phyloP scores from a whole-genome alignment of 176 grass and related monocot genomes.

The Panicum miliaceum region DNA sequence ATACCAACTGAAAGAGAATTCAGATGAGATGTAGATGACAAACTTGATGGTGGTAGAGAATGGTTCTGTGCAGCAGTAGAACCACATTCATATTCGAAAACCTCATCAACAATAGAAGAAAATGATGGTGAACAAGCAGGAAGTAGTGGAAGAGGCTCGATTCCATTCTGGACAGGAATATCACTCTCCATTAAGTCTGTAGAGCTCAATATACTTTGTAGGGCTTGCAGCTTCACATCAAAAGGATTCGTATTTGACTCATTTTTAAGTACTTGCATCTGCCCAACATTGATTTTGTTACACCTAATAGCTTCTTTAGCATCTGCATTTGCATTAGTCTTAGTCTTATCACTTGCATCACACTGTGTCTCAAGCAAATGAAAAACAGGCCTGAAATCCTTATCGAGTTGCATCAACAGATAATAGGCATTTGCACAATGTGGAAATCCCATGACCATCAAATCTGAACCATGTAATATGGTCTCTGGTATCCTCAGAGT shows the following conservation, averaged over 20 bases:
- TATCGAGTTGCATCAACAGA: conserved; percentile 95
- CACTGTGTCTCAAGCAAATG: conserved; percentile 77
- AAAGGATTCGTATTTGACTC: conserved; percentile 61
- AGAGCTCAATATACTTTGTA: conserved; percentile 56
- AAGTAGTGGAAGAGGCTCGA: conserved; percentile 57
- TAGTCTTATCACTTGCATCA: conserved; percentile 52
- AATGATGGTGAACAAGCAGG: conserved; percentile 78
- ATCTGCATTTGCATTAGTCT: conserved; percentile 61
- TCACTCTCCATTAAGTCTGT: conserved; percentile 58
- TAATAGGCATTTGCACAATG: conserved; percentile 88
- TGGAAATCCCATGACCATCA: conserved; percentile 86
- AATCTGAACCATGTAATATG: conserved; percentile 74
- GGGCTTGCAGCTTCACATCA: conserved; percentile 63
- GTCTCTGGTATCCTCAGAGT: conserved; percentile 72
- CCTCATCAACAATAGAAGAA: conserved; percentile 92
- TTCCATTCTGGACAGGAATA: conserved; percentile 46
- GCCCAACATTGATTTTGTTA: conserved; percentile 76
- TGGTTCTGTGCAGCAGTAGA: conserved; percentile 39
- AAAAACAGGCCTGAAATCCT: conserved; percentile 85
- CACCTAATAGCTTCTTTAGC: conserved; percentile 57
- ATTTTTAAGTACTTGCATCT: conserved; percentile 71
- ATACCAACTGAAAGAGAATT: conserved; percentile 55
- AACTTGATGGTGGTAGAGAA: conserved; percentile 43
- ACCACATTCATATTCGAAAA: conserved; percentile 73
- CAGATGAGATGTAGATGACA: conserved; percentile 44